Evolutionary conservation across 140 eudicot species (phyloP).

Genomic region (Erigeron philadelphicus): DNA sequence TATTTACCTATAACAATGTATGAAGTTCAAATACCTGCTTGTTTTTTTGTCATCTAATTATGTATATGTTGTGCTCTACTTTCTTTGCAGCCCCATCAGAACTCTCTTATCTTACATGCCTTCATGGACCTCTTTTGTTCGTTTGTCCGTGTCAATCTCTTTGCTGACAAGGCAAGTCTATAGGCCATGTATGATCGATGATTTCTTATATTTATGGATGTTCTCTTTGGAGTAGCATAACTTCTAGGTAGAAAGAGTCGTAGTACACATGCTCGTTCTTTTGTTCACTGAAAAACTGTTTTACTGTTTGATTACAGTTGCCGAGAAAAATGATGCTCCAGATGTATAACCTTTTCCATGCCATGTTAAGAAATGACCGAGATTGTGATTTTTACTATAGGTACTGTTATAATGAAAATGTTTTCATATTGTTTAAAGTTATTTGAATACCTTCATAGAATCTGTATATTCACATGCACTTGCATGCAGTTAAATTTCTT

Average conservation of each 20-base stretch:
- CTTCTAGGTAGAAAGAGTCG: constrained; percentile 16
- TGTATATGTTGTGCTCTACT: constrained; percentile 29
- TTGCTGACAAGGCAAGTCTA: constrained; percentile 85
- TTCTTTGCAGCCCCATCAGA: constrained; percentile 91
- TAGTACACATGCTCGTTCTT: constrained; percentile 18
- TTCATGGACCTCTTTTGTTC: constrained; percentile 97
- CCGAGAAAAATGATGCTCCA: constrained; percentile 97
- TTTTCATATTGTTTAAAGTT: constrained; percentile 7
- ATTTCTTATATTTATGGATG: constrained; percentile 21
- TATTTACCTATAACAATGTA: not conserved
- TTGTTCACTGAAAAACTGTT: constrained; percentile 14
- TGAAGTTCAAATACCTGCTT: not conserved
- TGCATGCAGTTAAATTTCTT: constrained; percentile 1
- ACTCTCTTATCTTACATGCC: constrained; percentile 87
- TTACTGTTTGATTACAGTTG: constrained; percentile 46
- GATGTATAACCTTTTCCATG: constrained; percentile 79
- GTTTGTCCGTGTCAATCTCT: constrained; percentile 91
- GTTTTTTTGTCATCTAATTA: constrained; percentile 8
- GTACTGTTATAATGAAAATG: constrained; percentile 30
- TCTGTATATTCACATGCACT: constrained; percentile 4
- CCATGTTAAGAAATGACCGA: constrained; percentile 74
- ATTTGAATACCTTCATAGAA: constrained; percentile 2
- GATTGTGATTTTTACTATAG: constrained; percentile 96
- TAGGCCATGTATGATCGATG: constrained; percentile 21
- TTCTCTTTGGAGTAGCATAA: not conserved